These are phyloP conservation scores for Mycocentrospora acerina DNA, from an alignment of 2,329 filamentous ascomycete species.

Conservation along the genomic window DNA sequence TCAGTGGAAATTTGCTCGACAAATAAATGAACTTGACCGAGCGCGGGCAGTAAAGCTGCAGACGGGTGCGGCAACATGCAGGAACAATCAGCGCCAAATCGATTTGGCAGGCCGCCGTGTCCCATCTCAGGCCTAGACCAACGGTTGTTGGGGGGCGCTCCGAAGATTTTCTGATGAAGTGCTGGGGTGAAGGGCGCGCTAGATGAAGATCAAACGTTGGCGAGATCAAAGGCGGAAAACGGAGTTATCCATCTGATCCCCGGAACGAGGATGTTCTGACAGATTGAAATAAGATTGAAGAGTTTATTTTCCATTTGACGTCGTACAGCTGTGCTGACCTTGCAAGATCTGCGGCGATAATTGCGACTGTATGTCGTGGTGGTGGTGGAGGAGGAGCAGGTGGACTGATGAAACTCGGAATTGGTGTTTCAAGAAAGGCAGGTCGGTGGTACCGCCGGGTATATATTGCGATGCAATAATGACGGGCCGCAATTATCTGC, in stretches of 20 bases:
- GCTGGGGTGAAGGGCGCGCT: constrained; percentile 17
- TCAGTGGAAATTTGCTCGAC: constrained; percentile 24
- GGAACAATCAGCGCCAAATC: constrained; percentile 5
- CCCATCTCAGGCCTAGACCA: constrained; percentile 13
- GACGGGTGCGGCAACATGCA: constrained; percentile 12
- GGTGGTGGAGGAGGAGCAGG: too few relatives aligned
- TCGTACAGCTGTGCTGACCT: too few relatives aligned
- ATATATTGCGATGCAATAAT: constrained; percentile 6
- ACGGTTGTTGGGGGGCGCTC: constrained; percentile 15
- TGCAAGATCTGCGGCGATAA: too few relatives aligned
- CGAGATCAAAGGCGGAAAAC: constrained; percentile 30
- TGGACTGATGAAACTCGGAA: not conserved
- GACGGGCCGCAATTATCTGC: constrained; percentile 4
- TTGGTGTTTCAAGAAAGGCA: constrained; percentile 3
- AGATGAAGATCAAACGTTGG: constrained; percentile 35
- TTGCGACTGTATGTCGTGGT: not conserved
- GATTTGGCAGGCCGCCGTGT: constrained; percentile 2
- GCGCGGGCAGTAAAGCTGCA: not conserved
- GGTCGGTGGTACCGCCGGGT: constrained; percentile 6
- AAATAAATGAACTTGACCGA: constrained; percentile 17
- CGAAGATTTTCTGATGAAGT: constrained; percentile 15
- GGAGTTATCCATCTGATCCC: constrained; percentile 7
- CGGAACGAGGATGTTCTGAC: too few relatives aligned
- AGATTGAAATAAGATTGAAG: not conserved
- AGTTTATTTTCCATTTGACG: not conserved